Evolutionary conservation across 2,329 filamentous ascomycete genomes (phyloP).

Genomic region (Penicillium sp.): DNA sequence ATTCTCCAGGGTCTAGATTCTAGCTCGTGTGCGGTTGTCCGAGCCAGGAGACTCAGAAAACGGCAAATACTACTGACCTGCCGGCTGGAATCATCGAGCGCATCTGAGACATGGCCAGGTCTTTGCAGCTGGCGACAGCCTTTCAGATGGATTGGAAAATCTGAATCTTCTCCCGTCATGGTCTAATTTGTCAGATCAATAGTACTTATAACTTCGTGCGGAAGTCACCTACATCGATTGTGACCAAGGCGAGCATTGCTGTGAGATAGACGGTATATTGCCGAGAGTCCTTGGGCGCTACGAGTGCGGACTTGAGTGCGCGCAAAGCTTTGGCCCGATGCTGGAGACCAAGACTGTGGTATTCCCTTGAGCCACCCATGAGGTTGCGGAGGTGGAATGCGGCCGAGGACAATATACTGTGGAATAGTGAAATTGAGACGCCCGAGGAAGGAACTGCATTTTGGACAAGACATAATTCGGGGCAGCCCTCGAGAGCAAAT

Average conservation of each 20-base stretch:
- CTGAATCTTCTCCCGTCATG: conserved; percentile 19
- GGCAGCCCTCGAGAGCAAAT: conserved; percentile 10
- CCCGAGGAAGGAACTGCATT: neutral
- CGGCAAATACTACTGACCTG: conserved; percentile 17
- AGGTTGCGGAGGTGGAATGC: conserved; percentile 11
- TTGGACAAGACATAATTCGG: conserved; percentile 5
- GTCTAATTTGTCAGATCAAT: neutral
- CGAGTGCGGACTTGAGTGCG: conserved; percentile 5
- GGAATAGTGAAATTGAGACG: conserved; percentile 10
- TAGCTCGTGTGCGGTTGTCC: conserved; percentile 14
- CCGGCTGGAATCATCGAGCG: conserved; percentile 6
- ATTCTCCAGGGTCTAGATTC: conserved; percentile 1
- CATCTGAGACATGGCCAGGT: neutral
- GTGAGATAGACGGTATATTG: conserved; percentile 9
- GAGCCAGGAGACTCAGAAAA: conserved; percentile 17
- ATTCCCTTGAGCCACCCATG: neutral
- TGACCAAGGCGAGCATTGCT: conserved; percentile 19
- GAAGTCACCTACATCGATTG: conserved; percentile 16
- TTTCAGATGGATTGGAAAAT: conserved; percentile 20
- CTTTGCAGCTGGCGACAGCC: conserved; percentile 11
- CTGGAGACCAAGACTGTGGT: conserved; percentile 4
- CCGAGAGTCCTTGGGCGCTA: neutral
- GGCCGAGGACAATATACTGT: conserved; percentile 10
- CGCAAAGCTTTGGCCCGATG: conserved; percentile 5
- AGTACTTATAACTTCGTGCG: neutral